phyloP scores from a whole-genome alignment of 305 asterid species.

The Fraxinus velutina region DNA sequence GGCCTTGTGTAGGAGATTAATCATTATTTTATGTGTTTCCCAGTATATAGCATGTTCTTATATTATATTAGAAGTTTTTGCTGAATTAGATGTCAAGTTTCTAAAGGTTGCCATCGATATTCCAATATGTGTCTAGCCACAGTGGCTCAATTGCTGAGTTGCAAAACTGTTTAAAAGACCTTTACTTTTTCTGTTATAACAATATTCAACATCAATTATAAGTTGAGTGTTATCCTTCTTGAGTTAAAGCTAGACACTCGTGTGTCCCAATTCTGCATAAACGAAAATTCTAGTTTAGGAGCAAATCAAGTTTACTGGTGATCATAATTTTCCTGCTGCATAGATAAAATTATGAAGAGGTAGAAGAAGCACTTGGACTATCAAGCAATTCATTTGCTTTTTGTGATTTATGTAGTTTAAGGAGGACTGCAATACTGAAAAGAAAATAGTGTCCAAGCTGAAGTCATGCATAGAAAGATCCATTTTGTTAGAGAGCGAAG shows the following conservation, averaged over 20 bases:
- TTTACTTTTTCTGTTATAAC: background rate
- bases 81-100: background rate
- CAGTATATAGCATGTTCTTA: background rate
- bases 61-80: background rate
- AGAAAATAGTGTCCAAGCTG: conserved; percentile 71
- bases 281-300: background rate
- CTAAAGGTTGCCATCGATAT: background rate
- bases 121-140: background rate
- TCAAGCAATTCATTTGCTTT: conserved; percentile 3
- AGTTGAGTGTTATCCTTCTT: background rate
- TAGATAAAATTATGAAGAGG: background rate
- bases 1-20: background rate
- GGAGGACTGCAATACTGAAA: conserved; percentile 84
- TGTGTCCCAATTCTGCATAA: background rate
- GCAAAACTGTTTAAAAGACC: background rate
- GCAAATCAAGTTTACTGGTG: background rate
- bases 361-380: background rate
- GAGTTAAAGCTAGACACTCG: background rate
- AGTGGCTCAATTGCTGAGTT: background rate
- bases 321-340: background rate
- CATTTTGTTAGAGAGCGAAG: conserved; percentile 67
- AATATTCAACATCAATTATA: background rate
- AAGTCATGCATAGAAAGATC: conserved; percentile 60
- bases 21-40: background rate
- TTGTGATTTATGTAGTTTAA: conserved; percentile 63